Conservation (phyloP, 1,284 basidiomycete species). For the Thelephora terrestris region DNA sequence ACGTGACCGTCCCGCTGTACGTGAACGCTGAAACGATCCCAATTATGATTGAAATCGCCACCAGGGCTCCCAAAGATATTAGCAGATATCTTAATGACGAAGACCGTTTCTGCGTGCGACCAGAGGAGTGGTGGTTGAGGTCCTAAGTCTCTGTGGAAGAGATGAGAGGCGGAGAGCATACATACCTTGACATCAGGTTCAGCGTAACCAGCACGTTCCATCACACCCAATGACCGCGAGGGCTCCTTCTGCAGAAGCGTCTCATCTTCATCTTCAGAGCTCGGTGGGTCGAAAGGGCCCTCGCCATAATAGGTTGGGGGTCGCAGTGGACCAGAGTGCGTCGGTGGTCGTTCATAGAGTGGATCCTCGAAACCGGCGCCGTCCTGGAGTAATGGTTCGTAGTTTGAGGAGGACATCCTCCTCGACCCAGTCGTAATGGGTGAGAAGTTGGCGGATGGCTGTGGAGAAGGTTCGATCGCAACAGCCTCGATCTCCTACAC, state of each 20-base stretch:
- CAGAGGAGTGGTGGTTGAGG: background rate
- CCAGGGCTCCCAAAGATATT: slow-evolving; percentile 39
- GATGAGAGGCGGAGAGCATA: too few relatives aligned
- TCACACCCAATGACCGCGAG: slow-evolving; percentile 20
- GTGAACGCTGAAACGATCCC: slow-evolving; percentile 63
- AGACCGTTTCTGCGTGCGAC: slow-evolving; percentile 23
- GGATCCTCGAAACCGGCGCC: background rate
- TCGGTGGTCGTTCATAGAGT: slow-evolving; percentile 1
- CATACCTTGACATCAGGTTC: slow-evolving; percentile 16
- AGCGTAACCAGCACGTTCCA: slow-evolving; percentile 15
- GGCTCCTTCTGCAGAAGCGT: slow-evolving; percentile 32
- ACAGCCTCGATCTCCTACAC: too few relatives aligned
- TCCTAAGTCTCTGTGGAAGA: too few relatives aligned
- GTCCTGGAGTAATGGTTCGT: slow-evolving; percentile 15
- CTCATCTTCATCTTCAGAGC: slow-evolving; percentile 58
- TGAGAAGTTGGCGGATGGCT: background rate
- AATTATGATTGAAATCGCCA: slow-evolving; percentile 48
- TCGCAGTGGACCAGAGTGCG: background rate
- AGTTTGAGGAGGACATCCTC: slow-evolving; percentile 12
- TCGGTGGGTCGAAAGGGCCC: slow-evolving; percentile 60
- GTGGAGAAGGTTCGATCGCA: background rate
- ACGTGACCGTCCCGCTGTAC: slow-evolving; percentile 44
- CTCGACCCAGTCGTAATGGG: too few relatives aligned
- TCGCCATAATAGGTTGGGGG: slow-evolving; percentile 52
- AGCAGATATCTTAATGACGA: slow-evolving; percentile 46